Conservation (phyloP, 441 rosid genomes). For the Flueggea neowawraea region DNA sequence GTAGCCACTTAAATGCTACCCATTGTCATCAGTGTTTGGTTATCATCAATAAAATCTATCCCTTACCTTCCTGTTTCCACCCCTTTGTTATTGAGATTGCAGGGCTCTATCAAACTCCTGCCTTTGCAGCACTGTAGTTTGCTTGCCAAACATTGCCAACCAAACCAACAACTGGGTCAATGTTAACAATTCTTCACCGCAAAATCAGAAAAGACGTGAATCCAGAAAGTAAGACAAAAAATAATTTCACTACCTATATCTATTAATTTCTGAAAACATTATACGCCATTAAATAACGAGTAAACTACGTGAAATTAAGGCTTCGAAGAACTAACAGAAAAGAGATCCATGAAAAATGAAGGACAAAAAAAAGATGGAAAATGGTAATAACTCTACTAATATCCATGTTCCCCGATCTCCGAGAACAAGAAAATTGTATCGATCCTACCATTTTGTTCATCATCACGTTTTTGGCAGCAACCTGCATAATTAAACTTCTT, state of each 20-base stretch:
- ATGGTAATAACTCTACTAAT: background rate
- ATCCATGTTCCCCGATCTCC: conserved; percentile 1
- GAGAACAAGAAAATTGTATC: conserved; percentile 4
- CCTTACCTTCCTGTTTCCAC: too few relatives aligned
- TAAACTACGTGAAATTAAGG: too few relatives aligned
- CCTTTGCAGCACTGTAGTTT: conserved; percentile 94
- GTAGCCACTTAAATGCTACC: too few relatives aligned
- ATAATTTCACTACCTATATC: background rate
- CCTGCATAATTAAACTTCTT: conserved; percentile 47
- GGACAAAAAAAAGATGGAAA: too few relatives aligned
- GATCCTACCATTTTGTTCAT: conserved; percentile 77
- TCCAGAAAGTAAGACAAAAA: background rate
- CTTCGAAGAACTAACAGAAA: too few relatives aligned
- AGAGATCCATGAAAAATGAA: too few relatives aligned
- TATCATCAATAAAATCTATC: too few relatives aligned
- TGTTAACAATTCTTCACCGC: conserved; percentile 84
- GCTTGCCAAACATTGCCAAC: conserved; percentile 92
- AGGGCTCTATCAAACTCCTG: too few relatives aligned
- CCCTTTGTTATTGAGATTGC: too few relatives aligned
- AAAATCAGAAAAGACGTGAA: conserved; percentile 5
- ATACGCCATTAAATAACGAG: too few relatives aligned
- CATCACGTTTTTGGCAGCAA: conserved; percentile 93
- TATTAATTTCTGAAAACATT: too few relatives aligned
- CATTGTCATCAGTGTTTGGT: too few relatives aligned
- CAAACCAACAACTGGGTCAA: conserved; percentile 86